Evolutionary conservation across 2,329 filamentous ascomycete species (phyloP).

Genomic region (Aspergillus nomiae): DNA sequence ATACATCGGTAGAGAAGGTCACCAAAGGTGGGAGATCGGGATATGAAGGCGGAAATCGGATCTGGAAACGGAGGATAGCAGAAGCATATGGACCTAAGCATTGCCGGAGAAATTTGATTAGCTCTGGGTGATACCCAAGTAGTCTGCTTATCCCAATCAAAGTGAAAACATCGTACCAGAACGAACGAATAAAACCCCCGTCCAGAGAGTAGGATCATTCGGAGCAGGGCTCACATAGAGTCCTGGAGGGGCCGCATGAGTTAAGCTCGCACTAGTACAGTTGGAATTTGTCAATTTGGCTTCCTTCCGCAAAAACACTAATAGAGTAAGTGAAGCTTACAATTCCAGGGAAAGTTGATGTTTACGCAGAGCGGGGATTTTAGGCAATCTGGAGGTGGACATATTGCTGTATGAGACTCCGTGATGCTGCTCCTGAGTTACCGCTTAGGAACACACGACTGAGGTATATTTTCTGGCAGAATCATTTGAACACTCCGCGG

Average conservation of each 20-base stretch:
- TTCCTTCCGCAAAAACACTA: background rate
- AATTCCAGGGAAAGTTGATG: conserved; percentile 82
- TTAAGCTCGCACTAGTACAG: conserved; percentile 69
- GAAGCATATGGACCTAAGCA: conserved; percentile 79
- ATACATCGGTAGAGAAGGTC: conserved; percentile 88
- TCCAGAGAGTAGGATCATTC: conserved; percentile 80
- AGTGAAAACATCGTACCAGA: conserved; percentile 62
- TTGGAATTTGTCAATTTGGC: background rate
- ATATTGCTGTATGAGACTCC: conserved; percentile 12
- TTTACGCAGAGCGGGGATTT: conserved; percentile 60
- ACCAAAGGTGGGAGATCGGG: conserved; percentile 79
- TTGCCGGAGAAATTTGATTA: background rate
- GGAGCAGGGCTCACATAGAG: conserved; percentile 84
- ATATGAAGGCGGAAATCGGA: conserved; percentile 81
- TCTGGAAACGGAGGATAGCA: conserved; percentile 84
- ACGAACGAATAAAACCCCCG: conserved; percentile 86
- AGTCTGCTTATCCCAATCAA: background rate
- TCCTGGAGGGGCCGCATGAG: conserved; percentile 79
- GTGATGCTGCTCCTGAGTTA: background rate
- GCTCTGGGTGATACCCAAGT: background rate
- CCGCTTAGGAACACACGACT: background rate
- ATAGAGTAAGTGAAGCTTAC: conserved; percentile 54
- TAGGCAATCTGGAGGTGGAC: conserved; percentile 37
- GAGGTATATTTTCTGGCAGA: background rate
- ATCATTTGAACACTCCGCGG: background rate